phyloP scores from a whole-genome alignment of 257 asterid genomes.

The Jacaranda copaia region DNA sequence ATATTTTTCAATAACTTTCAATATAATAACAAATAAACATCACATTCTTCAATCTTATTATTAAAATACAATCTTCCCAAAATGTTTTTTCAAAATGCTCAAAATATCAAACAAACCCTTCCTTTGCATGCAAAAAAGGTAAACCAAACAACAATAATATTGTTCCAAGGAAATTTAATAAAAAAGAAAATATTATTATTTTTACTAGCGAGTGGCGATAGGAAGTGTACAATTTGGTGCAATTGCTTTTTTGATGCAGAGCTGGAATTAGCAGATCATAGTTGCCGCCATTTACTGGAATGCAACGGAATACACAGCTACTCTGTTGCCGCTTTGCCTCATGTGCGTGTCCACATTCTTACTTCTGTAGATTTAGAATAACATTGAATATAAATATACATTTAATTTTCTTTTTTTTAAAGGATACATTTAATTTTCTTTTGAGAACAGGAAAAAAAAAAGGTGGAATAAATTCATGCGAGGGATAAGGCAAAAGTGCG shows the following conservation, averaged over 20 bases:
- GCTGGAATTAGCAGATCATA: slow-evolving; percentile 68
- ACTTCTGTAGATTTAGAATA: neutral
- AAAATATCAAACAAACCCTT: too few relatives aligned
- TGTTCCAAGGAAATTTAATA: too few relatives aligned
- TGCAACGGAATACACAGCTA: slow-evolving; percentile 33
- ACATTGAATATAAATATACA: neutral
- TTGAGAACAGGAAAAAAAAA: neutral
- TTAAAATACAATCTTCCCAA: too few relatives aligned
- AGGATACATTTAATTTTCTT: too few relatives aligned
- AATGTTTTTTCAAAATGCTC: too few relatives aligned
- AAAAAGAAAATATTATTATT: too few relatives aligned
- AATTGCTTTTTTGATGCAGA: slow-evolving; percentile 43
- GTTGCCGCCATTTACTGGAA: slow-evolving; percentile 53
- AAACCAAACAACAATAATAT: too few relatives aligned
- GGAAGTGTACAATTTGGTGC: slow-evolving; percentile 36
- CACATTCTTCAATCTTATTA: too few relatives aligned
- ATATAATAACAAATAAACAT: too few relatives aligned
- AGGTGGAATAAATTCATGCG: slow-evolving; percentile 32
- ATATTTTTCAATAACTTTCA: too few relatives aligned
- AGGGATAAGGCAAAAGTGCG: slow-evolving; percentile 34
- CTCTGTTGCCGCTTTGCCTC: slow-evolving; percentile 51
- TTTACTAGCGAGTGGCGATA: neutral
- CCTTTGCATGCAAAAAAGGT: too few relatives aligned
- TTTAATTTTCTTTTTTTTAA: too few relatives aligned
- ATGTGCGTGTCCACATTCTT: slow-evolving; percentile 26